Conservation (phyloP, 2,329 filamentous ascomycete species). For the Cladorrhinum sp. region DNA sequence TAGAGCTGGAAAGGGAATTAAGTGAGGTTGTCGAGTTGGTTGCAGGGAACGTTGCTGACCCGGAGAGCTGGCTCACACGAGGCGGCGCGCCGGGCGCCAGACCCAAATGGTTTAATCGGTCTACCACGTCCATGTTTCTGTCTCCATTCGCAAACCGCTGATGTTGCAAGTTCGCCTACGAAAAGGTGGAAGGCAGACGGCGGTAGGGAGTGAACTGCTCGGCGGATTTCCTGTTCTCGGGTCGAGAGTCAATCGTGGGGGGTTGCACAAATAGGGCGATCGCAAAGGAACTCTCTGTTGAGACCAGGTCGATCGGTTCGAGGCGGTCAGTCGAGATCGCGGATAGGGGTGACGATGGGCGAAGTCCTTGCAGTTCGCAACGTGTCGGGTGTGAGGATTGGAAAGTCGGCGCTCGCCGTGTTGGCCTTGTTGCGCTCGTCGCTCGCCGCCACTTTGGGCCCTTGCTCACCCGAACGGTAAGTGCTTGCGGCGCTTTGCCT, state of each 20-base stretch:
- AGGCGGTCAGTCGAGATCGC: neutral
- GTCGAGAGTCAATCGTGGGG: neutral
- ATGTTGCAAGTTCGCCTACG: slow-evolving; percentile 1
- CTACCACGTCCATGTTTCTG: slow-evolving; percentile 45
- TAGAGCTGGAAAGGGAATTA: slow-evolving; percentile 44
- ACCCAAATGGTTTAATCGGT: slow-evolving; percentile 48
- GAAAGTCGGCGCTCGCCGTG: slow-evolving; percentile 1
- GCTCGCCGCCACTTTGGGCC: slow-evolving; percentile 8
- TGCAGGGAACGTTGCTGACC: slow-evolving; percentile 55
- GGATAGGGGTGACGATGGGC: neutral
- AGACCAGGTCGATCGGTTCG: neutral
- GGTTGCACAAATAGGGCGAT: slow-evolving; percentile 8
- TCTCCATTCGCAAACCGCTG: slow-evolving; percentile 39
- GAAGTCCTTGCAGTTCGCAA: neutral
- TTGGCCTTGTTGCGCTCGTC: slow-evolving; percentile 7
- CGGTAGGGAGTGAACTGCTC: neutral
- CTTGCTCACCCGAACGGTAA: slow-evolving; percentile 3
- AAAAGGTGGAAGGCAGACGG: slow-evolving; percentile 9
- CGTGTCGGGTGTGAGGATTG: neutral
- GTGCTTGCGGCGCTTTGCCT: slow-evolving; percentile 2
- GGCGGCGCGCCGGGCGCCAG: slow-evolving; percentile 49
- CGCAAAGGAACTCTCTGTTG: neutral
- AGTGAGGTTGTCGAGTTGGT: slow-evolving; percentile 53
- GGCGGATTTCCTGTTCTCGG: neutral
- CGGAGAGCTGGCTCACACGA: slow-evolving; percentile 61